These are phyloP conservation scores for Juncus inflexus DNA, from an alignment of 176 grass and related monocot species.

Conservation along the genomic window DNA sequence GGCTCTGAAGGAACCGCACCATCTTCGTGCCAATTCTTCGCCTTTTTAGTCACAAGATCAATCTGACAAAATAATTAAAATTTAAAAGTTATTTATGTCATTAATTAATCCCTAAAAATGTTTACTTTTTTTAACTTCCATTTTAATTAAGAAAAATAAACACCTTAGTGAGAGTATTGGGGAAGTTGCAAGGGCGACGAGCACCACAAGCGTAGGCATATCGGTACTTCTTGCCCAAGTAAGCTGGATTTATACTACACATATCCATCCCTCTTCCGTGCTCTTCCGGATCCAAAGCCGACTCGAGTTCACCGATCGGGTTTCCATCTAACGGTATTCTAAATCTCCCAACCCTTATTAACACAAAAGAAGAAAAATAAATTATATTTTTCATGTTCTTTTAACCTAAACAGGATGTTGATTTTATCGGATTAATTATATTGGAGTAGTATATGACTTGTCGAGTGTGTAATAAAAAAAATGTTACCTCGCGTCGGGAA, in stretches of 20 bases:
- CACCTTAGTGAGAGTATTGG: slow-evolving; percentile 92
- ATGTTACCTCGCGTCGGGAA: slow-evolving; percentile 78
- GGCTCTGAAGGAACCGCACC: slow-evolving; percentile 91
- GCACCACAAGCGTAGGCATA: slow-evolving; percentile 93
- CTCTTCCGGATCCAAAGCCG: slow-evolving; percentile 72
- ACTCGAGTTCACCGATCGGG: slow-evolving; percentile 58
- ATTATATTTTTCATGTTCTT: not conserved
- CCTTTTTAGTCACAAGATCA: slow-evolving; percentile 70
- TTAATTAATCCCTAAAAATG: not conserved
- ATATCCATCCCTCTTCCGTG: slow-evolving; percentile 93
- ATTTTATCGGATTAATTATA: too few species aligned
- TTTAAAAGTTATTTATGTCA: not conserved
- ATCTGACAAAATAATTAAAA: slow-evolving; percentile 27
- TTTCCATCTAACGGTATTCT: slow-evolving; percentile 87
- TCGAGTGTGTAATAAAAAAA: not conserved
- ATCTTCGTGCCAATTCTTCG: slow-evolving; percentile 91
- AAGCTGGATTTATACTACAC: slow-evolving; percentile 92
- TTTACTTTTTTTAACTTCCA: not conserved
- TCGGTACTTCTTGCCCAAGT: slow-evolving; percentile 71
- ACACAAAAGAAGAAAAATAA: not conserved
- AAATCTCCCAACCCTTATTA: slow-evolving; percentile 68
- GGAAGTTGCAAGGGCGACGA: slow-evolving; percentile 90
- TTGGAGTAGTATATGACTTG: too few species aligned
- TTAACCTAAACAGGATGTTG: too few species aligned
- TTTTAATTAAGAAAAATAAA: not conserved